phyloP scores from a whole-genome alignment of 1,284 basidiomycete genomes.

The Coniophora puteana region DNA sequence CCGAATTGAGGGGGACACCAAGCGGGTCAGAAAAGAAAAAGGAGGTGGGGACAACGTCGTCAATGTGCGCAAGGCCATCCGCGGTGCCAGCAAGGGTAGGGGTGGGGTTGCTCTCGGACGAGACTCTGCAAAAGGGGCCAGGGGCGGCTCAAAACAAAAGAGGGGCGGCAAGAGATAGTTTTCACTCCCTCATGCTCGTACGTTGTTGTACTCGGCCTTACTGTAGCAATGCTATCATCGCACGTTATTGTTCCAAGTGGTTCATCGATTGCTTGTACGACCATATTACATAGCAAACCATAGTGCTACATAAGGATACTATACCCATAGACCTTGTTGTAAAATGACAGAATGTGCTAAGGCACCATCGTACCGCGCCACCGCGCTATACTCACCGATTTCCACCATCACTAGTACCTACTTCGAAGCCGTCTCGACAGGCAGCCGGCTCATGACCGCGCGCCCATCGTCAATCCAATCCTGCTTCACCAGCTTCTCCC shows the following conservation, averaged over 20 bases:
- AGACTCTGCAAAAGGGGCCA: conserved; percentile 19
- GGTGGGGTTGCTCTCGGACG: conserved; percentile 57
- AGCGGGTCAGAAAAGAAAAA: conserved; percentile 54
- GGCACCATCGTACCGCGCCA: too few relatives aligned
- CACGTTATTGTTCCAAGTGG: too few relatives aligned
- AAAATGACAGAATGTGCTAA: too few relatives aligned
- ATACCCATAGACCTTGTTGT: too few relatives aligned
- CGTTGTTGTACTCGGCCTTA: background rate
- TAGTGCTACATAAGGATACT: too few relatives aligned
- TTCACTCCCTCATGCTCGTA: background rate
- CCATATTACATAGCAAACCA: too few relatives aligned
- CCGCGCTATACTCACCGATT: too few relatives aligned
- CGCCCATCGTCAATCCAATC: conserved; percentile 80
- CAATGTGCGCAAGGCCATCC: conserved; percentile 86
- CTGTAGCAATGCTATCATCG: too few relatives aligned
- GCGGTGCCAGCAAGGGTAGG: conserved; percentile 67
- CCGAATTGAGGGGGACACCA: conserved; percentile 71
- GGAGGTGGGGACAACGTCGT: conserved; percentile 51
- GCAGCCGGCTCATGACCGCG: conserved; percentile 47
- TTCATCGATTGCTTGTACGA: too few relatives aligned
- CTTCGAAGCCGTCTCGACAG: conserved; percentile 24
- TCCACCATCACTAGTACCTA: too few relatives aligned
- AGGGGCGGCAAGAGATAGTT: conserved; percentile 18
- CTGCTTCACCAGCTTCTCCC: conserved; percentile 73
- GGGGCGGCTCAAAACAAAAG: conserved; percentile 19